These are phyloP conservation scores for Solanum lignicaule DNA, from an alignment of 257 asterid species.

Conservation along the genomic window DNA sequence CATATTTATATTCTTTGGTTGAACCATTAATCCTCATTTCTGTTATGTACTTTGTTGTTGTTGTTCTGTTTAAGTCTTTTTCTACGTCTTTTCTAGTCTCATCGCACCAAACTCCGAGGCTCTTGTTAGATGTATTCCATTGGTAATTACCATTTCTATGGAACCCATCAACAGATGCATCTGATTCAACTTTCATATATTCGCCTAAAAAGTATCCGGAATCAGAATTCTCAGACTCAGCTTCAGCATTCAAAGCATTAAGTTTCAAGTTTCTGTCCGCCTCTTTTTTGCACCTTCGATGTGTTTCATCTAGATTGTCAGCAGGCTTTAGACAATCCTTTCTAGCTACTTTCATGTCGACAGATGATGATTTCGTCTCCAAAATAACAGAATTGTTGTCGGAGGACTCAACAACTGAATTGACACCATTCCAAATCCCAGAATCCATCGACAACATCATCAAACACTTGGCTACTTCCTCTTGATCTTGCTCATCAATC, in stretches of 20 bases:
- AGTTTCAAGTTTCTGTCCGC: slow-evolving; percentile 22
- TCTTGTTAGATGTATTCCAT: slow-evolving; percentile 7
- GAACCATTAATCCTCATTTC: slow-evolving; percentile 11
- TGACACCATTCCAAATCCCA: slow-evolving; percentile 40
- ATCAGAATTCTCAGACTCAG: slow-evolving; percentile 53
- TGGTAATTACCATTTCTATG: slow-evolving; percentile 15
- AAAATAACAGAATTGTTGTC: slow-evolving; percentile 72
- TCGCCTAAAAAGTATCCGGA: slow-evolving; percentile 86
- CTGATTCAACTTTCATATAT: slow-evolving; percentile 58
- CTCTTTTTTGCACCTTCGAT: slow-evolving; percentile 8
- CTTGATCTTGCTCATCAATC: slow-evolving; percentile 68
- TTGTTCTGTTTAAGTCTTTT: slow-evolving; percentile 15
- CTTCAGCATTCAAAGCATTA: slow-evolving; percentile 20
- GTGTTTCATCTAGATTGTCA: slow-evolving; percentile 8
- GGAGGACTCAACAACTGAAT: slow-evolving; percentile 79
- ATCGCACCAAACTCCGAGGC: slow-evolving; percentile 14
- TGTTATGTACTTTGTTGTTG: slow-evolving; percentile 20
- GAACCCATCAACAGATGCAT: slow-evolving; percentile 45
- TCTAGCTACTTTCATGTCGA: slow-evolving; percentile 31
- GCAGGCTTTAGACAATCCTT: slow-evolving; percentile 10
- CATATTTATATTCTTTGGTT: slow-evolving; percentile 14
- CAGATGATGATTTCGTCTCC: slow-evolving; percentile 72
- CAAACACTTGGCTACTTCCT: slow-evolving; percentile 71
- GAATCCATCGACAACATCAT: slow-evolving; percentile 81
- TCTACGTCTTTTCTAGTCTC: slow-evolving; percentile 19